Percentiles rank a stretch among this genome's conserved stretches.
Evolutionary conservation across 129 eudicot species (phyloP).

Genomic region (Helichrysum umbraculigerum): DNA sequence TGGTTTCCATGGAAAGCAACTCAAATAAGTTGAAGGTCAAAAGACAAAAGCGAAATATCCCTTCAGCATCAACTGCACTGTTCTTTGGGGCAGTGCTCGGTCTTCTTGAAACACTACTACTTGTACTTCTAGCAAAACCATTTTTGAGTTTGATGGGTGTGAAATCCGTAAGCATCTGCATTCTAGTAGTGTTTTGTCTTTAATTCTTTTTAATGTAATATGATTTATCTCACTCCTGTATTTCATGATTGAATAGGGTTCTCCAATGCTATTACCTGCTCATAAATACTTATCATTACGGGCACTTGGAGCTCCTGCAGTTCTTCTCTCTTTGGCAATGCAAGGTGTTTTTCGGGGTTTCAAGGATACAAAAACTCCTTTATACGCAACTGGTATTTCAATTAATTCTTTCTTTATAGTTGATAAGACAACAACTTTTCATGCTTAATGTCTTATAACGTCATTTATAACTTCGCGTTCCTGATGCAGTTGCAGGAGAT

Average conservation of each 20-base stretch:
- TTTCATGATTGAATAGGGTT: slow-evolving; percentile 40
- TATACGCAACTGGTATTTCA: slow-evolving; percentile 75
- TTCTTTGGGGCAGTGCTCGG: slow-evolving; percentile 71
- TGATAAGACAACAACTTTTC: neutral
- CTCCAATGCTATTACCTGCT: slow-evolving; percentile 82
- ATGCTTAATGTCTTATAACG: neutral
- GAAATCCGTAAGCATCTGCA: slow-evolving; percentile 53
- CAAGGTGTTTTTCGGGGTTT: slow-evolving; percentile 98
- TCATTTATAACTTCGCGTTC: neutral
- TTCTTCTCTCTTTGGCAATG: slow-evolving; percentile 93
- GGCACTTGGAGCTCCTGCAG: slow-evolving; percentile 92
- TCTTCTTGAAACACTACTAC: slow-evolving; percentile 61
- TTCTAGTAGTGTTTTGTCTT: neutral
- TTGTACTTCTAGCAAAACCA: slow-evolving; percentile 58
- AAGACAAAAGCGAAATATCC: slow-evolving; percentile 48
- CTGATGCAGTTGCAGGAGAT: slow-evolving; percentile 68
- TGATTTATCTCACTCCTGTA: neutral
- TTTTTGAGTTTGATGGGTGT: slow-evolving; percentile 70
- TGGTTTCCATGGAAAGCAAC: neutral
- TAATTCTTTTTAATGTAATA: neutral
- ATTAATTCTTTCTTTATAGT: slow-evolving; percentile 12
- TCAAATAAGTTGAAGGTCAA: slow-evolving; percentile 23
- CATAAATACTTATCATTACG: slow-evolving; percentile 62
- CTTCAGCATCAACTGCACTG: slow-evolving; percentile 86
- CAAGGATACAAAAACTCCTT: slow-evolving; percentile 88